phyloP scores from a whole-genome alignment of 2,329 filamentous ascomycete genomes.

The Dactylellina cionopaga region DNA sequence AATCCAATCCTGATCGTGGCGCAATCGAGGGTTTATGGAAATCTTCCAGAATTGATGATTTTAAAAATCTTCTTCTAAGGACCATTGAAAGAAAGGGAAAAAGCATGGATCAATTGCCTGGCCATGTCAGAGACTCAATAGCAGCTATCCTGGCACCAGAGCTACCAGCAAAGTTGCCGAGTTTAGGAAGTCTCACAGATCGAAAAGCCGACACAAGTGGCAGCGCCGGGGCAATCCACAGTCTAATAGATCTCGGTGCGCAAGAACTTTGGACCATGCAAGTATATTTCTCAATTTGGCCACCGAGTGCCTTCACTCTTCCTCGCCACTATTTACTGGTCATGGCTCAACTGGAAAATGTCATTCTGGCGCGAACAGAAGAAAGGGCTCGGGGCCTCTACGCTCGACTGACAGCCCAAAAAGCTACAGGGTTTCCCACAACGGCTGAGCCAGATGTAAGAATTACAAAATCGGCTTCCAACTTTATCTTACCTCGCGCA shows the following conservation, averaged over 20 bases:
- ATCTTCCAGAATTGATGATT: background rate
- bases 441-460: background rate
- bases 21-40: slow-evolving; percentile 8
- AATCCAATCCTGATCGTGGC: background rate
- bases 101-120: background rate
- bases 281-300: background rate
- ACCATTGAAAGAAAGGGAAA: background rate
- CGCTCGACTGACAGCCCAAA: background rate
- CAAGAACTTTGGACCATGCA: background rate
- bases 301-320: background rate
- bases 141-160: background rate
- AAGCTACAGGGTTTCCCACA: background rate
- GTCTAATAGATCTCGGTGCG: background rate
- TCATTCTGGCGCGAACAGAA: background rate
- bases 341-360: background rate
- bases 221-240: background rate
- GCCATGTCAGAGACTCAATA: slow-evolving; percentile 26
- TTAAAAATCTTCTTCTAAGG: background rate
- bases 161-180: slow-evolving; percentile 2
- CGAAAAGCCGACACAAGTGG: background rate
- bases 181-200: background rate
- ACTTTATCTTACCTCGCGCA: background rate
- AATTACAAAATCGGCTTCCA: background rate
- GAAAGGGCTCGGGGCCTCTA: background rate
- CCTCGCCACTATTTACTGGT: background rate